phyloP scores from a whole-genome alignment of 495 filamentous ascomycete species.

The Parathielavia appendiculata region DNA sequence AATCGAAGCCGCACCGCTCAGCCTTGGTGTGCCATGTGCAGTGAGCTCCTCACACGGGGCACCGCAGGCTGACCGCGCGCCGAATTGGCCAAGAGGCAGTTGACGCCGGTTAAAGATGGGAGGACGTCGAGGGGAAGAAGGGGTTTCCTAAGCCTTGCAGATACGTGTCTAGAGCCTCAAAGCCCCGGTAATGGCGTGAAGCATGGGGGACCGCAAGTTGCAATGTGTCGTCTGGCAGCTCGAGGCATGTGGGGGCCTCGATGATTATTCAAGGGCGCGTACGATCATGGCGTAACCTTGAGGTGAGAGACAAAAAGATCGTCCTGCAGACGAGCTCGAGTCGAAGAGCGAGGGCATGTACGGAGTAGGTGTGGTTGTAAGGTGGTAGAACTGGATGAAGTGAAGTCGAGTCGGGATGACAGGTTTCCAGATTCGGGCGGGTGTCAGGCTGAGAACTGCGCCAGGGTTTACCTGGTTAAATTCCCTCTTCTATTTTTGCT shows the following conservation, averaged over 20 bases:
- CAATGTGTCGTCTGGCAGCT: background rate
- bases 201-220: background rate
- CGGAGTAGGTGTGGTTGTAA: too few relatives aligned
- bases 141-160: background rate
- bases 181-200: background rate
- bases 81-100: background rate
- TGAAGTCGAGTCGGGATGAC: too few relatives aligned
- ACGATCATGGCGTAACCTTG: background rate
- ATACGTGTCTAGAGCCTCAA: background rate
- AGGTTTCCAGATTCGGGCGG: too few relatives aligned
- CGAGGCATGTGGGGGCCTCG: conserved; percentile 2
- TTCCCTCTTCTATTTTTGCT: background rate
- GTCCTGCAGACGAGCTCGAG: too few relatives aligned
- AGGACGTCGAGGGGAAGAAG: background rate
- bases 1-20: background rate
- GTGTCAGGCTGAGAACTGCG: background rate
- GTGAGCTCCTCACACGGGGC: conserved; percentile 3
- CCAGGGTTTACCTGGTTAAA: too few relatives aligned
- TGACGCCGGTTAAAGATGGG: background rate
- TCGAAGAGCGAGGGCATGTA: background rate
- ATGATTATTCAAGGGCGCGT: background rate
- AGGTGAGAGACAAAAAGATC: background rate
- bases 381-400: too few relatives aligned
- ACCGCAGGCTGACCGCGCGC: background rate
- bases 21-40: conserved; percentile 13